phyloP scores from a whole-genome alignment of 805 yeast species.

The Kuraishia capsulata region DNA sequence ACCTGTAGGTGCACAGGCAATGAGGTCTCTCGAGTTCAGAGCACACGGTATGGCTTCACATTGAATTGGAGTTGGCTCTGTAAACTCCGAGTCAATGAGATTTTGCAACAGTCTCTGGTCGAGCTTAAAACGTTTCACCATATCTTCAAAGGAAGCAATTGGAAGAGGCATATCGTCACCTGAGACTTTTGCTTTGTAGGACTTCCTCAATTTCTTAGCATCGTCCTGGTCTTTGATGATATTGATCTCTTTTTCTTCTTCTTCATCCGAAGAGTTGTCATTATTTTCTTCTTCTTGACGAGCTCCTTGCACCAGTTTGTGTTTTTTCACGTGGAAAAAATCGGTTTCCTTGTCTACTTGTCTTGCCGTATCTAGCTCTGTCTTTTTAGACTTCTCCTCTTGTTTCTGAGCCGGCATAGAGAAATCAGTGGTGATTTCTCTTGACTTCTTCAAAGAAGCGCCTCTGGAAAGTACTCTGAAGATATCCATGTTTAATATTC shows the following conservation, averaged over 20 bases:
- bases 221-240: slow-evolving; percentile 45
- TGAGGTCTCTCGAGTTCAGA: slow-evolving; percentile 60
- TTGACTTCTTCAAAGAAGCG: slow-evolving; percentile 61
- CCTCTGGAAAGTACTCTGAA: slow-evolving; percentile 82
- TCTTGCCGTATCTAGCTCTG: slow-evolving; percentile 29
- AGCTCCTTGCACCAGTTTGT: slow-evolving; percentile 10
- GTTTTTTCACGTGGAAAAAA: slow-evolving; percentile 62
- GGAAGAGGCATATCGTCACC: slow-evolving; percentile 91
- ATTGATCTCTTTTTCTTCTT: slow-evolving; percentile 20
- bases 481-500: slow-evolving; percentile 62
- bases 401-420: slow-evolving; percentile 19
- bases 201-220: slow-evolving; percentile 51
- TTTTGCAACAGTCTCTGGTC: slow-evolving; percentile 52
- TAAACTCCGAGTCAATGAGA: slow-evolving; percentile 59
- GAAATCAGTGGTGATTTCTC: slow-evolving; percentile 32
- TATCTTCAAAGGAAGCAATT: slow-evolving; percentile 80
- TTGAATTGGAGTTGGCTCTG: slow-evolving; percentile 89
- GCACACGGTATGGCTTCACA: slow-evolving; percentile 79
- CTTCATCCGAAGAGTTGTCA: slow-evolving; percentile 17
- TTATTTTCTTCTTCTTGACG: slow-evolving; percentile 19
- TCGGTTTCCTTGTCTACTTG: slow-evolving; percentile 69
- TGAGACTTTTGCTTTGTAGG: slow-evolving; percentile 57
- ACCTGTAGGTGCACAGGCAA: slow-evolving; percentile 97
- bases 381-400: slow-evolving; percentile 12
- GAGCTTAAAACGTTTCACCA: slow-evolving; percentile 58